phyloP scores from a whole-genome alignment of 192 early-diverging fungal species.

The Entomortierella lignicola region DNA sequence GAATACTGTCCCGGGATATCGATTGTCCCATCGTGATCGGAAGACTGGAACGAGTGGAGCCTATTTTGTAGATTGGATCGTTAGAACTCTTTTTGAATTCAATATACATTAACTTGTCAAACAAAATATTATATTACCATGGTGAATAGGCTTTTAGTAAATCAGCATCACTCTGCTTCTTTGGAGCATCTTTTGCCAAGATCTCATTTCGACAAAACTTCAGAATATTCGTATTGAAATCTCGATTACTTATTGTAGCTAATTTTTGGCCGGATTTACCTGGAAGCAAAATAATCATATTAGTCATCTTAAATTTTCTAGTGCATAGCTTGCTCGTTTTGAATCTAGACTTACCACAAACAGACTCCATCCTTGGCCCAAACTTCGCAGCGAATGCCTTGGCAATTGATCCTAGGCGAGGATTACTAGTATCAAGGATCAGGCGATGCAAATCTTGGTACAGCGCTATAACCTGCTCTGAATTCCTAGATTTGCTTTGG shows the following conservation, averaged over 20 bases:
- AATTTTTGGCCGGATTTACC: slow-evolving; percentile 66
- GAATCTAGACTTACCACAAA: slow-evolving; percentile 51
- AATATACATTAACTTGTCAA: no score
- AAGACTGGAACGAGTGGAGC: slow-evolving; percentile 38
- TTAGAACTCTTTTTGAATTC: no score
- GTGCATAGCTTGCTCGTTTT: no score
- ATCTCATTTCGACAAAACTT: slow-evolving; percentile 61
- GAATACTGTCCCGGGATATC: slow-evolving; percentile 85
- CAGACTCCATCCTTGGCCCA: slow-evolving; percentile 50
- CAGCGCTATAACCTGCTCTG: slow-evolving; percentile 43
- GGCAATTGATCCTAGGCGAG: slow-evolving; percentile 41
- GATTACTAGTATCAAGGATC: slow-evolving; percentile 56
- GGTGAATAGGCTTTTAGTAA: slow-evolving; percentile 73
- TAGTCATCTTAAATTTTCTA: no score
- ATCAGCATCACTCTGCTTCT: slow-evolving; percentile 50
- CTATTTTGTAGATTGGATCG: not conserved
- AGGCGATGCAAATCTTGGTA: slow-evolving; percentile 67
- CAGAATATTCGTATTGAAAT: slow-evolving; percentile 56
- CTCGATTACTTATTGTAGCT: slow-evolving; percentile 49
- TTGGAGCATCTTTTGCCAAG: slow-evolving; percentile 40
- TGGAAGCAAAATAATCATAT: no score
- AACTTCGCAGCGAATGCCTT: slow-evolving; percentile 48
- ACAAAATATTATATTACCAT: slow-evolving; percentile 59
- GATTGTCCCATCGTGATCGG: slow-evolving; percentile 57
- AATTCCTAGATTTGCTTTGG: slow-evolving; percentile 30